Evolutionary conservation across 495 filamentous ascomycete species (phyloP).

Genomic region (Talaromyces trachyspermus): DNA sequence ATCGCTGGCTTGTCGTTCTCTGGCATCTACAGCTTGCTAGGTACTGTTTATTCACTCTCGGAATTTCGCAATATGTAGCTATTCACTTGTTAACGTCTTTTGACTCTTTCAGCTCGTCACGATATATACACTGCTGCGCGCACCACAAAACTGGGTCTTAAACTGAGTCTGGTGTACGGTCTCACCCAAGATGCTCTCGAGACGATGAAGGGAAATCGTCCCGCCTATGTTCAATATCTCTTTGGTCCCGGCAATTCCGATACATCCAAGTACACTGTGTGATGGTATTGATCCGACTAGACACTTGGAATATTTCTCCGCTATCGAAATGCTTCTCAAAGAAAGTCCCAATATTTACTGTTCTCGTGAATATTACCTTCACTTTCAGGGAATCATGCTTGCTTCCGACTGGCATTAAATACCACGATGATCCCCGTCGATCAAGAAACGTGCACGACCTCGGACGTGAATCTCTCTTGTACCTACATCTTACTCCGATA

Average conservation of each 20-base stretch:
- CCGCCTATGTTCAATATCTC: conserved; percentile 66
- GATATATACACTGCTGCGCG: conserved; percentile 75
- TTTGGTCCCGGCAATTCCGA: conserved; percentile 22
- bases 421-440: too few relatives aligned
- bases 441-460: too few relatives aligned
- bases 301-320: too few relatives aligned
- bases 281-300: neutral
- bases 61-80: neutral
- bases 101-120: conserved; percentile 56
- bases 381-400: too few relatives aligned
- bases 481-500: too few relatives aligned
- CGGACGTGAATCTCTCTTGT: too few relatives aligned
- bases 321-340: too few relatives aligned
- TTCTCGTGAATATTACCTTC: too few relatives aligned
- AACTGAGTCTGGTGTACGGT: conserved; percentile 73
- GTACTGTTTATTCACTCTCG: conserved; percentile 41
- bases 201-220: conserved; percentile 55
- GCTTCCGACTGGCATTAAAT: too few relatives aligned
- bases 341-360: too few relatives aligned
- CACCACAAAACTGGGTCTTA: conserved; percentile 71
- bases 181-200: conserved; percentile 67
- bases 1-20: conserved; percentile 74
- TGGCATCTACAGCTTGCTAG: conserved; percentile 80
- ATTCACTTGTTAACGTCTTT: conserved; percentile 12
- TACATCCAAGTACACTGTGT: neutral